Conservation (phyloP, 176 grass and related monocot genomes). For the Paspalum notatum region DNA sequence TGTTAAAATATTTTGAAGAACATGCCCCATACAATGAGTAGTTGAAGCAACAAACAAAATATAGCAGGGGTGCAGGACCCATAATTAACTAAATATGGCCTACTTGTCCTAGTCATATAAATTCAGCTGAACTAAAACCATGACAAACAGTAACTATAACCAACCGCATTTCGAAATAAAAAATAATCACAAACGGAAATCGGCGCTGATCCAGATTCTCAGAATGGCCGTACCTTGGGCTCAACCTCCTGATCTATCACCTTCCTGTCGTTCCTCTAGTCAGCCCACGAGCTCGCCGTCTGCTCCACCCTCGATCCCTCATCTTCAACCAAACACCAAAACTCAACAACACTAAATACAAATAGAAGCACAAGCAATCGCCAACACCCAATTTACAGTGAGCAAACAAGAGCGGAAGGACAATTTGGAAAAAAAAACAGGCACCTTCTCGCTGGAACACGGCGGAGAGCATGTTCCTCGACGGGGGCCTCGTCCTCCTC, state of each 20-base stretch:
- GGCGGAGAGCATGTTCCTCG: conserved; percentile 68
- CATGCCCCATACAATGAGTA: not conserved
- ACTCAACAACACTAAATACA: not conserved
- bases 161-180: not conserved
- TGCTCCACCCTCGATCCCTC: conserved; percentile 24
- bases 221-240: conserved; percentile 37
- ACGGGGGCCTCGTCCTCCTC: conserved; percentile 44
- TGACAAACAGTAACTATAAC: not conserved
- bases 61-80: not conserved
- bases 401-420: not conserved
- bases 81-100: not conserved
- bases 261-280: not conserved
- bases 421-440: not conserved
- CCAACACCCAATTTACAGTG: not conserved
- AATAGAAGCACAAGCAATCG: not conserved
- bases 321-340: conserved; percentile 22
- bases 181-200: not conserved
- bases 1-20: not conserved
- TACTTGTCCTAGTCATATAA: conserved; percentile 17
- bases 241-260: conserved; percentile 15
- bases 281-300: not conserved
- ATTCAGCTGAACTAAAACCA: conserved; percentile 15
- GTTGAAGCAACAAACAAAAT: not conserved
- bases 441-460: conserved; percentile 80
- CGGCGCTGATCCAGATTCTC: not conserved